Percentiles rank a stretch among this genome's conserved stretches.
phyloP scores from a whole-genome alignment of 768 basidiomycete species.

The Auriscalpium microsporum region DNA sequence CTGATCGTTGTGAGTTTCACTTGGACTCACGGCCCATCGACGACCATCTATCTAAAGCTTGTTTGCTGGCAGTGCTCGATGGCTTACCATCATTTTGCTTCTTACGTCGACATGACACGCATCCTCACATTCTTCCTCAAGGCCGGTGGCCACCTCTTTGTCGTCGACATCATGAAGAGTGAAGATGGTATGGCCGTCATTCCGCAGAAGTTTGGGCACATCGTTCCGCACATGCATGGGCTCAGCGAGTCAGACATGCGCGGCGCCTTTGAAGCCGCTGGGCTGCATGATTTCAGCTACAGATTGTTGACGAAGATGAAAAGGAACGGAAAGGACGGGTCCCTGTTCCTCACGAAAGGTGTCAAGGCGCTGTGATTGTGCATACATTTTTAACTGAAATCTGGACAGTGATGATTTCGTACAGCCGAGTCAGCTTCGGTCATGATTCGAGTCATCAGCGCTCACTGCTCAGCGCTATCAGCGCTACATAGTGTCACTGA shows the following conservation, averaged over 20 bases:
- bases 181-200: constrained; percentile 24
- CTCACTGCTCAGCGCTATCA: too few species aligned
- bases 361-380: constrained; percentile 22
- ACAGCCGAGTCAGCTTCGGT: too few species aligned
- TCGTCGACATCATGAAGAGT: constrained; percentile 42
- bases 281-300: constrained; percentile 38
- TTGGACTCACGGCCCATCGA: not conserved
- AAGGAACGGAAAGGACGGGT: too few species aligned
- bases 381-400: not conserved
- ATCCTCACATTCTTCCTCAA: constrained; percentile 50
- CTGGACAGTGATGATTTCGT: too few species aligned
- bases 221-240: constrained; percentile 47
- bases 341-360: constrained; percentile 52
- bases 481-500: too few species aligned
- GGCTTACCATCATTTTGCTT: constrained; percentile 55
- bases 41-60: not conserved
- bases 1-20: constrained; percentile 50
- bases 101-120: constrained; percentile 42
- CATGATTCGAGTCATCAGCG: too few species aligned
- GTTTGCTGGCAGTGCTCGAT: constrained; percentile 40
- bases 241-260: constrained; percentile 42
- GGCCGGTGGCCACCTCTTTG: constrained; percentile 50
- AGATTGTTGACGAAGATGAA: constrained; percentile 4
- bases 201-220: constrained; percentile 25
- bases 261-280: constrained; percentile 44